Evolutionary conservation across 2,329 filamentous ascomycete species (phyloP).

Genomic region (Onygenales sp.): DNA sequence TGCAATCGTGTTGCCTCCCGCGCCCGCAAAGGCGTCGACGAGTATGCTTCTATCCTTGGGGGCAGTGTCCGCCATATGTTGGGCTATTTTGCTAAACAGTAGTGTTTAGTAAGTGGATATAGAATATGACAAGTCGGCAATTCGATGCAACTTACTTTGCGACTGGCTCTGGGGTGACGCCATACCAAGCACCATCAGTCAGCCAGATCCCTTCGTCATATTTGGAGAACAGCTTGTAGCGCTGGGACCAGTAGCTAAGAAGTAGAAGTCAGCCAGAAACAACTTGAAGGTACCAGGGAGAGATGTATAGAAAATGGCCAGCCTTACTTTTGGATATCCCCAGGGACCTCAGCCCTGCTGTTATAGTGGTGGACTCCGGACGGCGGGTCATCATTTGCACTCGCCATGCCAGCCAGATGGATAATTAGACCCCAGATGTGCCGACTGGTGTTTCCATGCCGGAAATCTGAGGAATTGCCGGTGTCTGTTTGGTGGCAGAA

Average conservation of each 20-base stretch:
- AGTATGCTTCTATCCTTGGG: constrained; percentile 53
- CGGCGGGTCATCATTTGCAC: constrained; percentile 22
- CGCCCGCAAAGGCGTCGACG: constrained; percentile 84
- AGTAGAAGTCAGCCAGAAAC: constrained; percentile 1
- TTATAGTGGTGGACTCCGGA: constrained; percentile 65
- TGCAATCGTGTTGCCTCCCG: constrained; percentile 90
- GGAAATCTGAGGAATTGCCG: not conserved
- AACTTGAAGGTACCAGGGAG: not conserved
- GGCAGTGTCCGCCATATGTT: constrained; percentile 53
- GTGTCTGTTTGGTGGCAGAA: not conserved
- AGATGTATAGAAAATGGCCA: not conserved
- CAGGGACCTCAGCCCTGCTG: constrained; percentile 60
- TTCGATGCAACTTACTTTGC: constrained; percentile 53
- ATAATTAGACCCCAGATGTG: not conserved
- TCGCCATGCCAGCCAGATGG: constrained; percentile 18
- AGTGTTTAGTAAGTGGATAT: not conserved
- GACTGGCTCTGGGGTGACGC: constrained; percentile 87
- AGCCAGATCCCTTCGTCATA: constrained; percentile 85
- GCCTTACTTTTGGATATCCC: constrained; percentile 71
- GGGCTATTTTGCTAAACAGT: constrained; percentile 56
- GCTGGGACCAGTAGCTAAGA: constrained; percentile 77
- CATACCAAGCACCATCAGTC: constrained; percentile 94
- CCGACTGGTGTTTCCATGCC: not conserved
- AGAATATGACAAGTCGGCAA: not conserved
- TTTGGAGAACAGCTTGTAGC: constrained; percentile 74